phyloP scores from a whole-genome alignment of 1,284 basidiomycete genomes.

The Spongispora temasekensis region DNA sequence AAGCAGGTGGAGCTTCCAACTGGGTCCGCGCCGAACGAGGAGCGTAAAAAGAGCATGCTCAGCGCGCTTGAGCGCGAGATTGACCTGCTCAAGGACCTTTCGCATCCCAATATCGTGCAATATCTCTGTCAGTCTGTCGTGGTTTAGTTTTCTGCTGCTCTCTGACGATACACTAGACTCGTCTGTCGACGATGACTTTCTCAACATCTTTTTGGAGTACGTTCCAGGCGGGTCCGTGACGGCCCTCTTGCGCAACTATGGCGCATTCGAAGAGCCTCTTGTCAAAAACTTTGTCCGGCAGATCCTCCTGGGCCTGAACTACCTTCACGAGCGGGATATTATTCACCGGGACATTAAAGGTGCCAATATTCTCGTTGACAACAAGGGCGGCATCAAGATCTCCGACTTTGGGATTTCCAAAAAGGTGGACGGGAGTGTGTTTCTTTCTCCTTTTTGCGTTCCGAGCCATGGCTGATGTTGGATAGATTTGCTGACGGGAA shows the following conservation, averaged over 20 bases:
- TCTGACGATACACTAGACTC: constrained; percentile 76
- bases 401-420: constrained; percentile 99
- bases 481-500: constrained; percentile 74
- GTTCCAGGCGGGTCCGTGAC: constrained; percentile 98
- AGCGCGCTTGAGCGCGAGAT: constrained; percentile 96
- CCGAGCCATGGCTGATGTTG: background rate
- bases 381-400: constrained; percentile 98
- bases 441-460: background rate
- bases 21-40: constrained; percentile 85
- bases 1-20: constrained; percentile 97
- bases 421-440: constrained; percentile 91
- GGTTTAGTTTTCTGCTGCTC: too few species aligned
- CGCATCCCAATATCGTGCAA: constrained; percentile 98
- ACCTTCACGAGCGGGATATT: constrained; percentile 93
- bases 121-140: constrained; percentile 86
- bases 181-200: constrained; percentile 81
- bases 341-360: constrained; percentile 99
- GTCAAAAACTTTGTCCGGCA: constrained; percentile 95
- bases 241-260: constrained; percentile 90
- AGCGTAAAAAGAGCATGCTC: constrained; percentile 94
- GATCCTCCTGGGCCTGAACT: constrained; percentile 89
- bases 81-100: constrained; percentile 90
- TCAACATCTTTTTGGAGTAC: constrained; percentile 99
- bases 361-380: constrained; percentile 97
- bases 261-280: constrained; percentile 94